Evolutionary conservation across 139 green algal genomes (phyloP).

Genomic region (Micromonas pusilla): DNA sequence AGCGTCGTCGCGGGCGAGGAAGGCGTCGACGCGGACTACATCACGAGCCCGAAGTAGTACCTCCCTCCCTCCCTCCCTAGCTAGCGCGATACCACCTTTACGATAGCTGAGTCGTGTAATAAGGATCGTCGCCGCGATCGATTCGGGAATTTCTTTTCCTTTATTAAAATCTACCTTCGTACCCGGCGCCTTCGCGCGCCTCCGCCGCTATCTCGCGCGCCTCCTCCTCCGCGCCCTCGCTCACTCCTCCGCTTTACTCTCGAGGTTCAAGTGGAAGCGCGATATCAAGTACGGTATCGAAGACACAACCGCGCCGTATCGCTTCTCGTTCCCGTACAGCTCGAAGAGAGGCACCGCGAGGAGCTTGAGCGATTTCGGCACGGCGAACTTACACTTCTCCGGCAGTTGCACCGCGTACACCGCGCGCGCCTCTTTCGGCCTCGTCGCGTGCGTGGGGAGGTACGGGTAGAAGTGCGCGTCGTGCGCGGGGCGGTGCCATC

Average conservation of each 20-base stretch:
- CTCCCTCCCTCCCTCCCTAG: no score
- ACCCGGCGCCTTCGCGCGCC: not conserved
- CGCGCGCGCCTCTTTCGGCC: conserved; percentile 82
- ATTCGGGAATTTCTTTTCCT: no score
- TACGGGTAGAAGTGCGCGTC: conserved; percentile 93
- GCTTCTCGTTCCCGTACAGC: conserved; percentile 78
- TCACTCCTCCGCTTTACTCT: not conserved
- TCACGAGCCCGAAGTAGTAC: no score
- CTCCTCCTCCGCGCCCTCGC: not conserved
- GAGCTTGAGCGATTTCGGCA: conserved; percentile 86
- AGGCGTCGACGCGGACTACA: no score
- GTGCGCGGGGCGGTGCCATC: conserved; percentile 82
- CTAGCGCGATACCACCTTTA: no score
- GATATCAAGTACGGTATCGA: conserved; percentile 74
- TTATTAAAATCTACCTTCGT: not conserved
- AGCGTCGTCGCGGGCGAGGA: no score
- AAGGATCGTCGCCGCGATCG: no score
- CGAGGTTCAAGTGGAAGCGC: conserved; percentile 53
- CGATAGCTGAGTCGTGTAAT: no score
- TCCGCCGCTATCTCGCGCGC: not conserved
- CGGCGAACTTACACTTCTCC: conserved; percentile 82
- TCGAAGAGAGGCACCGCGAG: conserved; percentile 93
- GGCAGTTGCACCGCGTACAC: conserved; percentile 80
- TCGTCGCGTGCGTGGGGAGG: conserved; percentile 84
- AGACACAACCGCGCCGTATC: conserved; percentile 75